These are phyloP conservation scores for Ceratobasidium sp. DNA, from an alignment of 1,284 basidiomycete species.

Conservation along the genomic window DNA sequence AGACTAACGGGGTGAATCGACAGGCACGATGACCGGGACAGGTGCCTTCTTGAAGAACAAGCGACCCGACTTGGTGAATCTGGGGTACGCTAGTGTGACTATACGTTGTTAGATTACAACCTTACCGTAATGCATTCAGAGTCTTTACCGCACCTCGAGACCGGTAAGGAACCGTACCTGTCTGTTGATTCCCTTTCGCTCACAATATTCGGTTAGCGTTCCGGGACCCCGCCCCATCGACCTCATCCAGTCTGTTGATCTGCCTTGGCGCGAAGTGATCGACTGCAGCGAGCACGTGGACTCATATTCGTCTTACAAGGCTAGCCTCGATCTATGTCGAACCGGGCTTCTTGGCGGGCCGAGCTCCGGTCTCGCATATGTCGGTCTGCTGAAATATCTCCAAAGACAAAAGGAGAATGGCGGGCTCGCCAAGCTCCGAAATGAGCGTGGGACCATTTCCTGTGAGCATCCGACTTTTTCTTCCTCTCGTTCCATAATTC, in stretches of 20 bases:
- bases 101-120: background rate
- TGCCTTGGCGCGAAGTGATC: constrained; percentile 41
- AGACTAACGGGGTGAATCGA: no score
- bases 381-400: constrained; percentile 26
- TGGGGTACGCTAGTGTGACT: constrained; percentile 29
- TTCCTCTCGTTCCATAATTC: background rate
- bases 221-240: constrained; percentile 31
- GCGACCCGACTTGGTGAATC: constrained; percentile 30
- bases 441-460: constrained; percentile 16
- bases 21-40: constrained; percentile 35
- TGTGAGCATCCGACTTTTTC: constrained; percentile 7
- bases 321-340: constrained; percentile 30
- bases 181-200: background rate
- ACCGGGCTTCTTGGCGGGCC: constrained; percentile 29
- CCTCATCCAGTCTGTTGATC: constrained; percentile 28
- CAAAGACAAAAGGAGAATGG: constrained; percentile 28
- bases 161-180: constrained; percentile 7
- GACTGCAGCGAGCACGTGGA: constrained; percentile 30
- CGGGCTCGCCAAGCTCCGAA: constrained; percentile 3
- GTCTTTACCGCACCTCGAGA: constrained; percentile 39
- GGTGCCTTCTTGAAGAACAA: constrained; percentile 35
- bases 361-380: constrained; percentile 19
- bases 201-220: constrained; percentile 16
- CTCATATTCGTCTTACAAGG: constrained; percentile 5
- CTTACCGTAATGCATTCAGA: background rate